Evolutionary conservation across 129 eudicot species (phyloP).

Genomic region (Gnaphalium uliginosum): DNA sequence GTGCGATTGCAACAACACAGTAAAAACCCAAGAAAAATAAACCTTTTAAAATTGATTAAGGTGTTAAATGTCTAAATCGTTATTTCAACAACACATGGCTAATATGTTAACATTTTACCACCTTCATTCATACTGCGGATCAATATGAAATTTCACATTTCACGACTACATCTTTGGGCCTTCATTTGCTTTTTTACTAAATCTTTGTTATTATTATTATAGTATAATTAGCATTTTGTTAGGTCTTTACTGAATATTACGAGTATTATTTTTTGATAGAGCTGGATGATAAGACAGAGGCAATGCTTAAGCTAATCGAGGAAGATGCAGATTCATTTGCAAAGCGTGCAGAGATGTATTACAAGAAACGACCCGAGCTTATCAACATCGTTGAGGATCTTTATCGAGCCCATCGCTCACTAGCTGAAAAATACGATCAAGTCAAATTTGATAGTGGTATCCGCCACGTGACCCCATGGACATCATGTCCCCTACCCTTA

Average conservation of each 20-base stretch:
- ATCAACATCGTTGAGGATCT: slow-evolving; percentile 81
- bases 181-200: neutral
- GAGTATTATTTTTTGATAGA: slow-evolving; percentile 41
- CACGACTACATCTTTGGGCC: neutral
- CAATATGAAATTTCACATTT: neutral
- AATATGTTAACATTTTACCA: too few species aligned
- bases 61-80: too few species aligned
- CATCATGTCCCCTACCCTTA: slow-evolving; percentile 40
- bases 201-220: neutral
- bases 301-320: slow-evolving; percentile 81
- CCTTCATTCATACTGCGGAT: neutral
- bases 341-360: slow-evolving; percentile 97
- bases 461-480: slow-evolving; percentile 53
- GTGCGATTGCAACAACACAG: too few species aligned
- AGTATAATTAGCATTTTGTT: too few species aligned
- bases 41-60: too few species aligned
- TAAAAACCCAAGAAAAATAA: too few species aligned
- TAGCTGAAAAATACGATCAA: slow-evolving; percentile 87
- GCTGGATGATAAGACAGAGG: slow-evolving; percentile 72
- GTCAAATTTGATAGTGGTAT: slow-evolving; percentile 56
- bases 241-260: neutral
- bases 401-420: slow-evolving; percentile 80
- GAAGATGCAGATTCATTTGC: slow-evolving; percentile 98
- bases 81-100: neutral
- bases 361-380: slow-evolving; percentile 90